Base-by-base conservation (phyloP, 352 stramenopile genomes). In the Phytophthora litchii region DNA sequence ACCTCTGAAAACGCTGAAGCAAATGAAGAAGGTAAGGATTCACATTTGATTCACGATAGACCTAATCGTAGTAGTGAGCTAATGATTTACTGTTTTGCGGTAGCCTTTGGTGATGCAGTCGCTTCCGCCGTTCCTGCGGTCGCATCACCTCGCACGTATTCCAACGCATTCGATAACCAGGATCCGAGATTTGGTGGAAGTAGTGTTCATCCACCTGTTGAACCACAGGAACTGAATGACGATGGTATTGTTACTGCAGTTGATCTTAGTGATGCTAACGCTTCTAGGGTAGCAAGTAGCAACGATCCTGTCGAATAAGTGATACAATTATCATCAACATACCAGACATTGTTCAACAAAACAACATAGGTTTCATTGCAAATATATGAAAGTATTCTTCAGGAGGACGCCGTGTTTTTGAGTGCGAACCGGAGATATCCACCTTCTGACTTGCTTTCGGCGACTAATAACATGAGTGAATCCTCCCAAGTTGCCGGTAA, bases 161-260 rank as follows among this genome's bases (percentile, higher is more conserved):
- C 72, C 12, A 74, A 76, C 20, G 50, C 61, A 4, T 78, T 51
- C 35, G 60, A 74, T 23, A 56, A 61, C 23, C 20, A 60, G 25
- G 38, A 67, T 17, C 19, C 50, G 10, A 35, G 35, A 19, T 66
- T 54, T 44, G 54, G 61, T 23, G 47, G 31, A 40, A 53, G 50
- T 21, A 70, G 60, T 17, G 54, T 50, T 12, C 46, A 67, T 29
- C 40, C 54, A 35, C 60, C 60, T 34, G 54, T 50, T 27, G 60
- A 74, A 40, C 37, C 52, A 19, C 27, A 42, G 6, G 46, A 47
- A 21, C 23, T 64, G 41, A 19, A 43, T n/a, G 40, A 60, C 0
- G 21, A 46, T 12, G 47, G 13, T 36, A 16, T n/a, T 13, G 42
- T 6, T 36, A 8, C 19, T 20, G 35, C 19, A 50, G 44, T 36